Base-by-base conservation (phyloP, 2,329 filamentous ascomycete genomes). In the Phaeosphaeriaceae sp. region DNA sequence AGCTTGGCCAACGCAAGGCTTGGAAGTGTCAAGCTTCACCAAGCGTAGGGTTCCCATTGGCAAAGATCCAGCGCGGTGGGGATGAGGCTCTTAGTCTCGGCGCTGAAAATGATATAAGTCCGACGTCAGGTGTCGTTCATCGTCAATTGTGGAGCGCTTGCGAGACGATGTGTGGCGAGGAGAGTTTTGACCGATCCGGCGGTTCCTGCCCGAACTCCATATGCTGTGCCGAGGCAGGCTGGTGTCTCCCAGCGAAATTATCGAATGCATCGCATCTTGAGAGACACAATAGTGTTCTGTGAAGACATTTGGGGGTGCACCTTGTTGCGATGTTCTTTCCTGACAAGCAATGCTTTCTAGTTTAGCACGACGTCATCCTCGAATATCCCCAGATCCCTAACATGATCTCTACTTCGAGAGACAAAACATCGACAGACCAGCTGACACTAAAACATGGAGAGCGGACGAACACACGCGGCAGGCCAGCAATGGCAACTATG, bases 31-130 rank as follows among this genome's bases (percentile, higher is more conserved):
- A 54, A 58, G 47, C 55, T 54, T 43, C 51, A 46, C 26, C 47
- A 47, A 58, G 55, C 51, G 55, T 50, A 11, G 1, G 1, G 19
- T 49, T 49, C 55, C 55, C 30, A 58, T 32, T 54, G 55, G 55
- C 19, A n/a, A 30, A 40, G 22, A 19, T 17, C 3, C 15, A 30
- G 3, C 35, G 9, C 15, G 21, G 50, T 54, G 32, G 46, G 13
- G 28, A 28, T 54, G 50, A 46, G 51, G 55, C 46, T 54, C 55
- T 54, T 22, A 21, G 47, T 13, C 42, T 35, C 26, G 35, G 47
- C 24, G 42, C 13, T 40, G 35, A n/a, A n/a, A 19, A 11, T 17
- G 43, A 35, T 43, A 22, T 32, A 15, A 47, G 7, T 21, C 46
- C 7, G 43, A 44, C 49, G 44, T 49, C 43, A 57, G 35, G 23